phyloP scores from a whole-genome alignment of 2,329 filamentous ascomycete genomes.

The Penicillium sp. region DNA sequence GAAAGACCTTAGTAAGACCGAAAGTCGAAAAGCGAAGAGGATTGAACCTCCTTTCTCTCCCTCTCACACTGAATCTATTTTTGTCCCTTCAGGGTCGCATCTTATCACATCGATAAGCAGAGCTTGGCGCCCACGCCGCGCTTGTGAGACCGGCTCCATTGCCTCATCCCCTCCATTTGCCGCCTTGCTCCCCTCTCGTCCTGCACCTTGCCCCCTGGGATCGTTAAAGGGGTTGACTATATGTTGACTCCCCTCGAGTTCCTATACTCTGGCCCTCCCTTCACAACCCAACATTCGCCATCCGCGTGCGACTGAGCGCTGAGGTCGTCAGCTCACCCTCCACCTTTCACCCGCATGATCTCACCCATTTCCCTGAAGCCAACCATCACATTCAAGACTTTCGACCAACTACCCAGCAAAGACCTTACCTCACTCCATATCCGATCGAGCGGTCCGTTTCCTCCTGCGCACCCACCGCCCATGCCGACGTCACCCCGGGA shows the following conservation, averaged over 20 bases:
- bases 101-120: slow-evolving; percentile 25
- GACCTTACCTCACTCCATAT: not conserved
- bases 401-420: not conserved
- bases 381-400: not conserved
- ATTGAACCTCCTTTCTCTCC: not conserved
- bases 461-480: slow-evolving; percentile 8
- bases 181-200: slow-evolving; percentile 14
- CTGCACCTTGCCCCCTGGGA: slow-evolving; percentile 8
- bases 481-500: slow-evolving; percentile 15
- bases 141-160: slow-evolving; percentile 20
- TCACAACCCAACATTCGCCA: not conserved
- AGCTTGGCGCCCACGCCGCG: slow-evolving; percentile 24
- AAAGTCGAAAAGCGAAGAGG: not conserved
- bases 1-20: not conserved
- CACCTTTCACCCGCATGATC: not conserved
- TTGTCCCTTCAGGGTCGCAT: slow-evolving; percentile 3
- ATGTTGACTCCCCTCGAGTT: not conserved
- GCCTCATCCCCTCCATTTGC: slow-evolving; percentile 24
- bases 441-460: slow-evolving; percentile 5
- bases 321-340: not conserved
- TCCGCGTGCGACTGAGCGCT: not conserved
- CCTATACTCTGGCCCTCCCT: no score
- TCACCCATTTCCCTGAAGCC: not conserved
- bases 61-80: not conserved
- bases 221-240: not conserved